Conservation (phyloP, 257 asterid species). For the Rauvolfia tetraphylla region DNA sequence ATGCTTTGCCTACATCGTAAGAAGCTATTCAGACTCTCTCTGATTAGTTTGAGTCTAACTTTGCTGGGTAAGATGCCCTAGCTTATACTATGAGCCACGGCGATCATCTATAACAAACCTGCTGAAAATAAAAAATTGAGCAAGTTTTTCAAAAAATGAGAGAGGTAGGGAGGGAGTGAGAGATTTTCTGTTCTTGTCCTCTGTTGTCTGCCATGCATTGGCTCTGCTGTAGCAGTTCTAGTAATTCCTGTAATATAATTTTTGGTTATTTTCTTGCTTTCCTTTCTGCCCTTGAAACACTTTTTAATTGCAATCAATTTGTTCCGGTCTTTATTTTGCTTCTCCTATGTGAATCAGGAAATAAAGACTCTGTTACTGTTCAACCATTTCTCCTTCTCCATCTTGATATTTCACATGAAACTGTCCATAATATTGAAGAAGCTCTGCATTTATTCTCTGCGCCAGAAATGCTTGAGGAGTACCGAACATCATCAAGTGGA, state of each 20-base stretch:
- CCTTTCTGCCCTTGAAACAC: not conserved
- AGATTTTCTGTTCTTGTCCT: no score
- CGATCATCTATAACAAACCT: no score
- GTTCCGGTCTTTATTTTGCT: slow-evolving; percentile 12
- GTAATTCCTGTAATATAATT: not conserved
- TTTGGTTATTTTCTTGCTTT: not conserved
- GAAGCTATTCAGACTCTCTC: no score
- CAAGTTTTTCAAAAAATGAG: no score
- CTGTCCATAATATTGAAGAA: slow-evolving; percentile 66
- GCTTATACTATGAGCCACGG: no score
- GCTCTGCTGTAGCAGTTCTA: not conserved
- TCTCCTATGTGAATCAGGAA: slow-evolving; percentile 48
- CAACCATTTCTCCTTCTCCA: slow-evolving; percentile 86
- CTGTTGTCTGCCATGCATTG: not conserved
- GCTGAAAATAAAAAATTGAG: no score
- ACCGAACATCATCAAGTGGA: slow-evolving; percentile 61
- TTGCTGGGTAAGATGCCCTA: no score
- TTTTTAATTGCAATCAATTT: not conserved
- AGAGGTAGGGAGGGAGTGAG: no score
- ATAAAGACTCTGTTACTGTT: slow-evolving; percentile 72
- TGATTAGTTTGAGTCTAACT: no score
- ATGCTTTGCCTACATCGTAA: no score
- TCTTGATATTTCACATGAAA: slow-evolving; percentile 75
- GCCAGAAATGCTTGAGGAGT: slow-evolving; percentile 81
- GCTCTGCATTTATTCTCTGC: slow-evolving; percentile 73